These are phyloP conservation scores for Sphagnurus paluster DNA, from an alignment of 1,284 basidiomycete genomes.

Conservation along the genomic window DNA sequence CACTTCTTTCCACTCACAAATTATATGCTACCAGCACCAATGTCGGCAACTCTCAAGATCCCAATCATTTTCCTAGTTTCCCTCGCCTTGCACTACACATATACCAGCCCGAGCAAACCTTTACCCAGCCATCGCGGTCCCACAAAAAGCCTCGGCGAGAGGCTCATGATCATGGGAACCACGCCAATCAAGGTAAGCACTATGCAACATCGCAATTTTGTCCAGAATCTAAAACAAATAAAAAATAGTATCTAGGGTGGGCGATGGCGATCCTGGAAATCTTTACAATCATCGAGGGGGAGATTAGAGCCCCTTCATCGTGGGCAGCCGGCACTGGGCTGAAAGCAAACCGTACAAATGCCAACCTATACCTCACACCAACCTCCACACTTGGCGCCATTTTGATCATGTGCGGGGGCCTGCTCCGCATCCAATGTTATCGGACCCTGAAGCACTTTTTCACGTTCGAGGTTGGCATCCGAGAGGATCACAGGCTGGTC, in stretches of 20 bases:
- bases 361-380: constrained; percentile 6
- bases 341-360: too few relatives aligned
- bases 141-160: neutral
- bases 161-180: neutral
- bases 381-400: neutral
- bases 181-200: neutral
- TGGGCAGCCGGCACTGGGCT: too few relatives aligned
- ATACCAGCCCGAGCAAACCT: neutral
- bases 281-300: neutral
- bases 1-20: too few relatives aligned
- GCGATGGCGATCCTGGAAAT: neutral
- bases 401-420: constrained; percentile 4
- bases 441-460: constrained; percentile 10
- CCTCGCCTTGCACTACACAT: constrained; percentile 1
- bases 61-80: constrained; percentile 7
- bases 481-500: constrained; percentile 12
- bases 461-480: constrained; percentile 17
- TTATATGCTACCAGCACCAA: too few relatives aligned
- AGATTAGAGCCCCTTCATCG: neutral
- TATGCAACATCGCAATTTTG: neutral
- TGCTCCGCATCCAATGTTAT: constrained; percentile 13
- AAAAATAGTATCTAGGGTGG: neutral
- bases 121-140: neutral
- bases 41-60: constrained; percentile 3
- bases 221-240: neutral